Base-by-base conservation (phyloP, 1,284 basidiomycete genomes). In the Rhodotorula sp. region DNA sequence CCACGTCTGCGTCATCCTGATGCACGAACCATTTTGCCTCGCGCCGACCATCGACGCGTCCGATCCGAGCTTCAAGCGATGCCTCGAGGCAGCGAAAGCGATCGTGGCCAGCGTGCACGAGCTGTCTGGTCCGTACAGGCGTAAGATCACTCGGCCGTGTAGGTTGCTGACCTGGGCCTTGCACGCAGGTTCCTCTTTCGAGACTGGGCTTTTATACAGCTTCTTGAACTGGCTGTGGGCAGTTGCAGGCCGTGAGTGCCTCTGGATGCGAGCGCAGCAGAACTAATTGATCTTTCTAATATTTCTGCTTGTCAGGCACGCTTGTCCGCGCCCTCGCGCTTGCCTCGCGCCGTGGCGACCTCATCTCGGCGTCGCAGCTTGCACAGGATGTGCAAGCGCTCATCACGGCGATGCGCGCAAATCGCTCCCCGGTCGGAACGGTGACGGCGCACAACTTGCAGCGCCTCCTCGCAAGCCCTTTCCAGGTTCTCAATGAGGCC, bases 241-340 rank as follows among this genome's bases (percentile, higher is more conserved):
- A 3, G 68, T 69, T 14, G 68, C 68, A 1, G 68, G 68, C 5
- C 60, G 68, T 58, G 34, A 59, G 61, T 58, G 55, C 23, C 23
- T 21, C 3, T 31, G 28, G 43, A 21, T 54, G n/a, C 52, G 12
- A 16, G 26, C 26, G 8, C 1, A 55, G 23, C 23, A 15, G n/a
- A 26, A 21, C n/a, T 26, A 52, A 52, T 7, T 15, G 21, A 15
- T n/a, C 14, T 54, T 26, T 15, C 54, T 55, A 26, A 55, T 10
- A 16, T n/a, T 5, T 18, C 28, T 16, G 23, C 8, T n/a, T 34
- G 6, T 28, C 63, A 71, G 69, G 71, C n/a, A 74, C 74, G 3
- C 70, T 76, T 47, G 70, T 76, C 12, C 67, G 74, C 23, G 67
- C 71, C 3, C 69, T 76, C 49, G 74, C 74, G 5, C 68, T 76